Evolutionary conservation across 2,329 filamentous ascomycete genomes (phyloP).

Genomic region (Neonectria ditissima): DNA sequence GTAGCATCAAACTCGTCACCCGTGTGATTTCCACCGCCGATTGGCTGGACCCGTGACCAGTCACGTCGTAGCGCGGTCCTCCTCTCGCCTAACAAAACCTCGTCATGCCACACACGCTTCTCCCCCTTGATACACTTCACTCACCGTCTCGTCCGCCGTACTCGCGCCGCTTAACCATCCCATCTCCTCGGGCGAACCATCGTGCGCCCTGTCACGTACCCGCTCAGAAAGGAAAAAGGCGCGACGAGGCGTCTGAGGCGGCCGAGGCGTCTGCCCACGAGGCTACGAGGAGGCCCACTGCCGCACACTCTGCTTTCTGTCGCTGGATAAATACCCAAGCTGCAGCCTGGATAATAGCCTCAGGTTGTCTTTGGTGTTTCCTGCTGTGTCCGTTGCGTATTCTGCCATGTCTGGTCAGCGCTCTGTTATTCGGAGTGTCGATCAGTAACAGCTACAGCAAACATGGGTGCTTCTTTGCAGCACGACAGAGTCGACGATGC

Average conservation of each 20-base stretch:
- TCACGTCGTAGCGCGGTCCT: not conserved
- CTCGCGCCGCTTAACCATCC: not conserved
- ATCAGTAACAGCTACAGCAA: not conserved
- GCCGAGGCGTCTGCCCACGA: constrained; percentile 2
- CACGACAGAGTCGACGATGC: not conserved
- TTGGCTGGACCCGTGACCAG: not conserved
- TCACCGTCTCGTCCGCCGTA: not conserved
- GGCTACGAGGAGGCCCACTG: constrained; percentile 10
- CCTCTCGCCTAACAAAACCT: not conserved
- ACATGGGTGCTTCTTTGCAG: constrained; percentile 9
- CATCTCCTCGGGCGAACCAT: not conserved
- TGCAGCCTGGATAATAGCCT: not conserved
- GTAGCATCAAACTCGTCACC: constrained; percentile 3
- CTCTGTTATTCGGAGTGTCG: not conserved
- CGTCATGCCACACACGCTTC: not conserved
- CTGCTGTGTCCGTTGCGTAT: not conserved
- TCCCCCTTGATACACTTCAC: not conserved
- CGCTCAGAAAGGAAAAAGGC: not conserved
- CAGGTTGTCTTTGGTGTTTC: not conserved
- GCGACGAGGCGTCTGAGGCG: not conserved
- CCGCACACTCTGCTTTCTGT: not conserved
- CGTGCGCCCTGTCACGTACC: not conserved
- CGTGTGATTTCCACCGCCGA: constrained; percentile 1
- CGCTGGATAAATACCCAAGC: constrained; percentile 6
- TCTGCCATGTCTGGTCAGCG: no score